Conservation (phyloP, 164 flowering plant species). For the Kalanchoe fedtschenkoi region DNA sequence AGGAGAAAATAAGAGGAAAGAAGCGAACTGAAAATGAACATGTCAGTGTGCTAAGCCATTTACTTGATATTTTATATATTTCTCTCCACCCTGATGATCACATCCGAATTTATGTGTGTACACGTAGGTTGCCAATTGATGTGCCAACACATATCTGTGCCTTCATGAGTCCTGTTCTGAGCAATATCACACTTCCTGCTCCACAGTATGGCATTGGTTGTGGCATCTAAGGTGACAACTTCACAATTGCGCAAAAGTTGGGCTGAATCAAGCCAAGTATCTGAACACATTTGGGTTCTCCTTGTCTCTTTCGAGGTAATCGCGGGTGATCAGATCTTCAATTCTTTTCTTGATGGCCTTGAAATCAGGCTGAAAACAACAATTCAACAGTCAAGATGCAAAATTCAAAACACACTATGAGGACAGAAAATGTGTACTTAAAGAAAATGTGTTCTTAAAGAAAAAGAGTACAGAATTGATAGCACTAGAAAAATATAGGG, state of each 20-base stretch:
- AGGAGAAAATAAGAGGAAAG: no score
- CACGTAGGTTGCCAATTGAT: no score
- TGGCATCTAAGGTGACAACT: background rate
- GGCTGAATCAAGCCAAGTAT: slow-evolving; percentile 12
- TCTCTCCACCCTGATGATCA: no score
- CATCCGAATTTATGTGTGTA: no score
- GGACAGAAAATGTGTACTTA: background rate
- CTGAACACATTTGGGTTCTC: slow-evolving; percentile 13
- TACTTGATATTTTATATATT: no score
- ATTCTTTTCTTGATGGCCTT: slow-evolving; percentile 21
- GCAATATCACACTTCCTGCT: background rate
- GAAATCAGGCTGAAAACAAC: slow-evolving; percentile 21
- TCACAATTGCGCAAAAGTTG: background rate
- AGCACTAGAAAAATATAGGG: background rate
- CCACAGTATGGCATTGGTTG: background rate
- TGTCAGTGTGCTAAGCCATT: no score
- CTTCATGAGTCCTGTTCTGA: no score
- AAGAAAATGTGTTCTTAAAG: background rate
- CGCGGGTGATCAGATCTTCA: slow-evolving; percentile 18
- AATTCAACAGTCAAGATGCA: background rate
- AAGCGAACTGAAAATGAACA: no score
- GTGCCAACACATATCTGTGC: no score
- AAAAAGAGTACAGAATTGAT: background rate
- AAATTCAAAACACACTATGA: background rate
- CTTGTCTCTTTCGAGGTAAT: slow-evolving; percentile 17